Evolutionary conservation across 2,329 filamentous ascomycete species (phyloP).

Genomic region (Chrysoporthe austroafricana): DNA sequence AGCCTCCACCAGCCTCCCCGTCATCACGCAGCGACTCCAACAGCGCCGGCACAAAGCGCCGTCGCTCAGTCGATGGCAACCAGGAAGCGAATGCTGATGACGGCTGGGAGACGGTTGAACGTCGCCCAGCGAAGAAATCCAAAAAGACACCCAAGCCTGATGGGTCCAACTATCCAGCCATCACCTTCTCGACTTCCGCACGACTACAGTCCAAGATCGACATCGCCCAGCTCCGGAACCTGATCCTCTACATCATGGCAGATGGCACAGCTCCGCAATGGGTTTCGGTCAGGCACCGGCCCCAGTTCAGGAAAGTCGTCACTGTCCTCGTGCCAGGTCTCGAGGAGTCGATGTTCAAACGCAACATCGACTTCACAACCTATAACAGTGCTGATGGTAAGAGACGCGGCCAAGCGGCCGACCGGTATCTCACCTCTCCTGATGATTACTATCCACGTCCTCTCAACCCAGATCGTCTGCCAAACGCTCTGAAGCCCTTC

Average conservation of each 20-base stretch:
- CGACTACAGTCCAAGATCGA: constrained; percentile 66
- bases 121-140: constrained; percentile 58
- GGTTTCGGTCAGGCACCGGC: constrained; percentile 65
- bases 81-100: constrained; percentile 38
- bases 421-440: constrained; percentile 49
- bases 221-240: constrained; percentile 64
- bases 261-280: constrained; percentile 68
- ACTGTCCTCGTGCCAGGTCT: constrained; percentile 90
- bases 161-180: constrained; percentile 61
- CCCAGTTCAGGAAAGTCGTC: constrained; percentile 77
- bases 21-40: constrained; percentile 25
- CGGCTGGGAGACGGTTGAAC: constrained; percentile 57
- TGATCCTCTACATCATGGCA: constrained; percentile 69
- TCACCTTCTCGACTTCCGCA: constrained; percentile 60
- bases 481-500: constrained; percentile 65
- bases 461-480: constrained; percentile 55
- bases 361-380: constrained; percentile 52
- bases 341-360: constrained; percentile 86
- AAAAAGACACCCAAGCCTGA: constrained; percentile 64
- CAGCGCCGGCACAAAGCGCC: constrained; percentile 23
- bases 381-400: constrained; percentile 44
- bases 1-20: not conserved
- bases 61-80: constrained; percentile 22
- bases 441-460: constrained; percentile 64
- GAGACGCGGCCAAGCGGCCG: constrained; percentile 36